Evolutionary conservation across 108 stramenopile species (phyloP), one percentile per base, ranked within the genome.

Genomic region (Cylindrotheca closterium): DNA sequence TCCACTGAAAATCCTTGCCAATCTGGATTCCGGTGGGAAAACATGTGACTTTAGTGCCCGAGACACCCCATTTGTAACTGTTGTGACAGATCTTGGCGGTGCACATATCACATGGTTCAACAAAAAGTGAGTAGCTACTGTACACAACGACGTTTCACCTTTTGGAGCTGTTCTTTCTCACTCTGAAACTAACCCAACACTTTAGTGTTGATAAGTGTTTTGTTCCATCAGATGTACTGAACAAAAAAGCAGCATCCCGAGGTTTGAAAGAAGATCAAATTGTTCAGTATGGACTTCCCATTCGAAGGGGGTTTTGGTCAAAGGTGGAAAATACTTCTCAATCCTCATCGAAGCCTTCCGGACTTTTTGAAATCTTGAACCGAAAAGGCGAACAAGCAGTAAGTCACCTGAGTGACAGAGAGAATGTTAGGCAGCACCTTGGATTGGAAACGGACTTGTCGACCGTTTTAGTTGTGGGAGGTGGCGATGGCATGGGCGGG

Each of bases 81-180:
- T 98, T 19, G 96, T 97, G 32, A 98, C 98, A 0, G 98, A 98
- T 79, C 77, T 98, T 47, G 96, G 95, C 2, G 89, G 95, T 37
- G 97, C 96, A 8, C 94, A 96, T 67, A 87, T 84, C 34, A 95
- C 93, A 4, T 98, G 98, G 98, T 98, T 94, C 74, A 77, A 95
- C 75, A 51, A 78, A 48, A 70, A 50, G 42, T 47, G 67, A 65
- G 77, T 73, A 42, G n/a, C n/a, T n/a, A n/a, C n/a, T n/a, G n/a
- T n/a, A n/a, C n/a, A n/a, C n/a, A n/a, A n/a, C 51, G 15, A n/a
- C 51, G 8, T 8, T n/a, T 51, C 15, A n/a, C n/a, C n/a, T n/a
- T 8, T 27, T 5, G 49, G 5, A 32, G 3, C 8, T 30, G 23
- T 19, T 24, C 5, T n/a, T 5, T 15, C 4, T 51, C n/a, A n/a